Base-by-base conservation (phyloP, 805 yeast species). In the Suhomyces sp. region DNA sequence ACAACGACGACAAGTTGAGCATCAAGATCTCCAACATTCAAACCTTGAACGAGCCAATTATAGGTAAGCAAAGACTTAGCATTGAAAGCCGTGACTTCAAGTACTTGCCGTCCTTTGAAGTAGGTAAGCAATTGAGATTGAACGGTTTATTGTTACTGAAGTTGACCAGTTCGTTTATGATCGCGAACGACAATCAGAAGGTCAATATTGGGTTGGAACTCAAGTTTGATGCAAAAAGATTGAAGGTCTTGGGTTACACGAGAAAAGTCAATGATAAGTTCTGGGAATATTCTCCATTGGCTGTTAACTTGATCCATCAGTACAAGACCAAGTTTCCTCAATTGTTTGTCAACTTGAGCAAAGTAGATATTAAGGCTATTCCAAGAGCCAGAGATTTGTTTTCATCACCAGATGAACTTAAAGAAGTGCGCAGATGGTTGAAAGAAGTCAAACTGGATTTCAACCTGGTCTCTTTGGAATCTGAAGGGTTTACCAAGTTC, bases 161-260 rank as follows among this genome's bases (percentile, higher is more conserved):
- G 62, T 78, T 94, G 44, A 87, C 97, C 0, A 85, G 97, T 7
- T 80, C 83, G 6, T 87, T 75, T 60, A 69, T 86, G 73, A 75
- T 92, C 53, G 78, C 75, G 27, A 83, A 80, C 53, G 76, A 77
- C 19, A 51, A 49, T 19, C 57, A 60, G 6, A 78, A 79, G 56
- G 61, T 77, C 8, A 87, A 92, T 63, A 75, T 94, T 60, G 98
- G 98, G 19, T 74, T 94, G 56, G 88, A 86, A 52, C 76, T 94
- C 66, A 92, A 92, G 69, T 87, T 85, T 68, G 97, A 92, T 57
- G 81, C 82, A 20, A 81, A 82, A 53, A 82, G 90, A 59, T 80
- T 82, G 61, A 93, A 93, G 68, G 98, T 89, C 3, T 76, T 92
- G 56, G 99, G 98, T 4, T 93, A 84, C 71, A 84, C 97, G 1